These are phyloP conservation scores for Datura wrightii DNA, from an alignment of 257 asterid genomes.

Conservation along the genomic window DNA sequence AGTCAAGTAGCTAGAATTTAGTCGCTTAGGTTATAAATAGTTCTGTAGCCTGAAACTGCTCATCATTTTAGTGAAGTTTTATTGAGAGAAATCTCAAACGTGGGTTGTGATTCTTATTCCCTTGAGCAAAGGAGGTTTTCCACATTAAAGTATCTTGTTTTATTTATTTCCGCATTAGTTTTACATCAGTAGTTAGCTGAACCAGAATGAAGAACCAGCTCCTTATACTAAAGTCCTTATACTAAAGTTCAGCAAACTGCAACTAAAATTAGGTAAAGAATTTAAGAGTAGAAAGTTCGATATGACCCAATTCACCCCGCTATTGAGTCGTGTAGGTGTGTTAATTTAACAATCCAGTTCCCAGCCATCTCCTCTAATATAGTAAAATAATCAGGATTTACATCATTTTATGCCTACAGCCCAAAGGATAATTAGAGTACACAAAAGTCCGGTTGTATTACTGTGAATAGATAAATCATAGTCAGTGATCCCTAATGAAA, in stretches of 20 bases:
- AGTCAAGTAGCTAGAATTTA: not conserved
- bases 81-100: not conserved
- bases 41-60: not conserved
- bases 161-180: not conserved
- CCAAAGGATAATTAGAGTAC: slow-evolving; percentile 3
- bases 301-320: not conserved
- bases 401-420: not conserved
- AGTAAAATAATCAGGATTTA: not conserved
- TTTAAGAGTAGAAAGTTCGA: not conserved
- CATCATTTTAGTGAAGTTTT: not conserved
- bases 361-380: not conserved
- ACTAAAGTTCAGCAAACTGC: not conserved
- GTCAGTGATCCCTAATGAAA: not conserved
- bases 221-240: not conserved
- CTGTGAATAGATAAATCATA: not conserved
- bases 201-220: not conserved
- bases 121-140: not conserved
- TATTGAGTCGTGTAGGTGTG: not conserved
- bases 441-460: not conserved
- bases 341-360: not conserved
- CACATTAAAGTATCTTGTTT: not conserved
- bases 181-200: not conserved
- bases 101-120: not conserved
- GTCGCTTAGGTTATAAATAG: not conserved
- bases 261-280: not conserved